Evolutionary conservation across 305 asterid species (phyloP), one percentile per base, ranked within the genome.

Genomic region (Solanum hybrid): DNA sequence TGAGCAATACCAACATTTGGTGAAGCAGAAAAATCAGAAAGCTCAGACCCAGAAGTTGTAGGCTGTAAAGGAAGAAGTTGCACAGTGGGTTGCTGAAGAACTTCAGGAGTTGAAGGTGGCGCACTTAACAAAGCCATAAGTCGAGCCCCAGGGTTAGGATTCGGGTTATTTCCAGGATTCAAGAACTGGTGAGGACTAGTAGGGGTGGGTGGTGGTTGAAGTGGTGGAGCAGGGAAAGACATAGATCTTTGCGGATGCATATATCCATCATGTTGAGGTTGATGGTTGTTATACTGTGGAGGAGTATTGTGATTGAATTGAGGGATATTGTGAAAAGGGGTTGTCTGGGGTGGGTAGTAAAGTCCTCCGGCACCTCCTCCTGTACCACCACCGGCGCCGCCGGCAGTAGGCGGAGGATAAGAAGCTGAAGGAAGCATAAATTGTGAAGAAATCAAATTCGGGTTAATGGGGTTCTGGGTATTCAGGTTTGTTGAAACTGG

Each of bases 71-170:
- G 94, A 45, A 93, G 92, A 93, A 79, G 17, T 80, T 80, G 85
- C 85, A 84, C n/a, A 10, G 93, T 86, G 8, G 93, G 89, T 87
- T 93, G 97, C 81, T 90, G 96, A 7, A 93, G 86, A 9, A 90
- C 66, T 84, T 95, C 95, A 34, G 72, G 19, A 8, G 94, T 89
- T 10, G 94, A 89, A 22, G 96, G 91, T n/a, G 86, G 86, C 12
- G 98, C 96, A 88, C 96, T 94, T 91, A 96, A 92, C 92, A 96
- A 85, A 76, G 99, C 99, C 99, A 96, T 95, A 27, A 96, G 88
- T 64, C 95, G 91, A 8, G 96, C 97, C 22, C 98, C 98, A 0
- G 92, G 90, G 87, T 89, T 93, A 78, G 86, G 96, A 56, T 91
- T 91, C 86, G 69, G 88, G 87, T 90, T 91, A 71, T 71, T 71